phyloP scores from a whole-genome alignment of 768 basidiomycete genomes.

The Boletus subparvulus region DNA sequence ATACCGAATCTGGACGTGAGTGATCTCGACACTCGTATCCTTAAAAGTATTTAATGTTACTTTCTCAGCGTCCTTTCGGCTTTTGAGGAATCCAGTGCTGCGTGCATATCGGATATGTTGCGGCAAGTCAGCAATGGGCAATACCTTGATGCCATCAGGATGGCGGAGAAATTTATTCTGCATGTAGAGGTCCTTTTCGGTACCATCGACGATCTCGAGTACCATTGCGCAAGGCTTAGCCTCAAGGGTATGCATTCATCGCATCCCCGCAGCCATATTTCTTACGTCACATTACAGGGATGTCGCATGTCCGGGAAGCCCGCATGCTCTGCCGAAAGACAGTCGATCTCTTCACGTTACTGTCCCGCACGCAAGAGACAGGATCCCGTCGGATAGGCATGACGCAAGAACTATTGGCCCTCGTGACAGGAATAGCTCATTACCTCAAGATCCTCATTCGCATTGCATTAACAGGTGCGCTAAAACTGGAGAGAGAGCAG shows the following conservation, averaged over 20 bases:
- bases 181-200: constrained; percentile 98
- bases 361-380: constrained; percentile 94
- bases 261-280: background rate
- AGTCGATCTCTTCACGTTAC: constrained; percentile 93
- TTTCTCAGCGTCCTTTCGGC: constrained; percentile 80
- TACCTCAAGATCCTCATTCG: constrained; percentile 99
- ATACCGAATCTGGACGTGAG: constrained; percentile 98
- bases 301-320: constrained; percentile 98
- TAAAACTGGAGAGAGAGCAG: constrained; percentile 93
- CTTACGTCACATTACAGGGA: constrained; percentile 52
- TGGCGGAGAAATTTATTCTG: constrained; percentile 98
- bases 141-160: constrained; percentile 93
- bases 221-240: constrained; percentile 72
- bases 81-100: constrained; percentile 98
- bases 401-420: constrained; percentile 94
- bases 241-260: constrained; percentile 70
- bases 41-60: constrained; percentile 8
- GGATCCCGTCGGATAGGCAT: constrained; percentile 90
- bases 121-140: constrained; percentile 95
- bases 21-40: constrained; percentile 4
- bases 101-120: constrained; percentile 98
- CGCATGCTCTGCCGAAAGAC: constrained; percentile 99
- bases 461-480: constrained; percentile 92
- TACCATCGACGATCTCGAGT: constrained; percentile 94
- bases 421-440: constrained; percentile 98